Conservation (phyloP, 768 basidiomycete genomes). For the Botryobasidium botryosum region DNA sequence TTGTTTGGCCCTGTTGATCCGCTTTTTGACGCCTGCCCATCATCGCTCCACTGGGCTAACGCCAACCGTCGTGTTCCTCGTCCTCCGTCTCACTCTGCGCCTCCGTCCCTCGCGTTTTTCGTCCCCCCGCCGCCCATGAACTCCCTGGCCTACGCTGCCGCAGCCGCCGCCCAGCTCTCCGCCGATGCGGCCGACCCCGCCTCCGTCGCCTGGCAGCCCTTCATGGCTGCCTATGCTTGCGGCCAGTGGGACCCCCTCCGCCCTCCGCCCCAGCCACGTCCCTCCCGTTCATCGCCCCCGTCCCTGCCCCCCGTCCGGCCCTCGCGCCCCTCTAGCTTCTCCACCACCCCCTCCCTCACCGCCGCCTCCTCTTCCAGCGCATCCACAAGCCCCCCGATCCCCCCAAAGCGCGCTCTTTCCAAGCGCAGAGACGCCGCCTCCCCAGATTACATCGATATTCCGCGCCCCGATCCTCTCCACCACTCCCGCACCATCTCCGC, state of each 20-base stretch:
- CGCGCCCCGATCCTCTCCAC: neutral
- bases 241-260: constrained; percentile 58
- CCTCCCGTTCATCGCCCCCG: neutral
- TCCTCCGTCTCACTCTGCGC: no score
- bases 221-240: constrained; percentile 55
- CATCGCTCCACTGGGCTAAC: no score
- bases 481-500: neutral
- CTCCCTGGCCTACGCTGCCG: no score
- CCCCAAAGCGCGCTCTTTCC: no score
- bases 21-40: no score
- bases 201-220: constrained; percentile 49
- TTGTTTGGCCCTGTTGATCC: no score
- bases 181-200: neutral
- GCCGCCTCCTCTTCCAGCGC: constrained; percentile 23
- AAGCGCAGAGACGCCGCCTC: constrained; percentile 15
- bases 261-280: constrained; percentile 2
- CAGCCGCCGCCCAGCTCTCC: no score
- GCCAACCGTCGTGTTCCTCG: no score
- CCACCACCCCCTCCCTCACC: neutral
- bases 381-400: constrained; percentile 41
- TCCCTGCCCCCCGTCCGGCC: neutral
- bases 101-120: no score
- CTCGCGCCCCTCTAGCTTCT: neutral
- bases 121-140: no score
- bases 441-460: constrained; percentile 17